These are phyloP conservation scores for Saturnispora zaruensis DNA, from an alignment of 805 yeast species.

Conservation along the genomic window DNA sequence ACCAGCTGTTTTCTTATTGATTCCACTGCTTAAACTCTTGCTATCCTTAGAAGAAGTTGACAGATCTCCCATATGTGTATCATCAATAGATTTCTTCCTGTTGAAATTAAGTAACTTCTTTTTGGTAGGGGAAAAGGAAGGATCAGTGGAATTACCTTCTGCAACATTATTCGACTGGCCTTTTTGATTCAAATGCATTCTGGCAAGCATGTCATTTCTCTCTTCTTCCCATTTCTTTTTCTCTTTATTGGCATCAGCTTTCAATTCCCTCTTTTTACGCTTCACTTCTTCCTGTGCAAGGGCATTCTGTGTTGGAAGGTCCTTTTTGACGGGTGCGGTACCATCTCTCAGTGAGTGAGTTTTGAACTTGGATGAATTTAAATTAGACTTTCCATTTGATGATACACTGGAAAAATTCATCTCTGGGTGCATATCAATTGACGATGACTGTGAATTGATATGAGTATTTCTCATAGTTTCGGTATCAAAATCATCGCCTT, in stretches of 20 bases:
- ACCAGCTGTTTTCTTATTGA: not conserved
- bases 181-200: constrained; percentile 1
- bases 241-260: constrained; percentile 21
- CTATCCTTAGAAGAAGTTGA: constrained; percentile 10
- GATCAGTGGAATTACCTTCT: not conserved
- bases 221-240: constrained; percentile 19
- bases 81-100: constrained; percentile 1
- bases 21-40: not conserved
- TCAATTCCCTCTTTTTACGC: constrained; percentile 16
- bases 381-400: not conserved
- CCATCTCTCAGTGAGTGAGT: constrained; percentile 25
- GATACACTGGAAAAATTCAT: not conserved
- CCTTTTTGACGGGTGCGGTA: not conserved
- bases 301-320: not conserved
- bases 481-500: constrained; percentile 15
- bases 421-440: not conserved
- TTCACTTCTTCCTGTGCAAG: constrained; percentile 5
- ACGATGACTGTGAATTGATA: constrained; percentile 15
- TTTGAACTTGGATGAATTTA: constrained; percentile 17
- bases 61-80: constrained; percentile 1
- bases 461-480: constrained; percentile 23
- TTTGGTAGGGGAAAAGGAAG: not conserved
- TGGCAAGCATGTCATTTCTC: constrained; percentile 14
- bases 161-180: not conserved
- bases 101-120: constrained; percentile 6